Conservation (phyloP, 768 basidiomycete species). For the Antrodiella citrinella region DNA sequence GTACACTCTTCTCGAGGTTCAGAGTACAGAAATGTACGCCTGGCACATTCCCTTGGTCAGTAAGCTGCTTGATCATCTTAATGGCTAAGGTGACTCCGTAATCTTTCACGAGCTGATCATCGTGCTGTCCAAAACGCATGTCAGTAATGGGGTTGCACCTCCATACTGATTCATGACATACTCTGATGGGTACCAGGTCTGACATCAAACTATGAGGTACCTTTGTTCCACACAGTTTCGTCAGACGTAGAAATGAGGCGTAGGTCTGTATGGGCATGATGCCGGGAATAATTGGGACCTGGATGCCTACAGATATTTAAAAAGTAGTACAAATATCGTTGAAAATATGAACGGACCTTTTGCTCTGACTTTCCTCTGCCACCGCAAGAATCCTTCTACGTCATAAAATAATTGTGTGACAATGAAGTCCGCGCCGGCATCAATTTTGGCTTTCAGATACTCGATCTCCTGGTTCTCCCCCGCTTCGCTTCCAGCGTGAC, state of each 20-base stretch:
- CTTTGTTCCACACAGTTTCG: slow-evolving; percentile 76
- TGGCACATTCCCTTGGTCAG: slow-evolving; percentile 43
- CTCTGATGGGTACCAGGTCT: slow-evolving; percentile 69
- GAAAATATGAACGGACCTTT: slow-evolving; percentile 43
- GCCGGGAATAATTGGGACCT: slow-evolving; percentile 86
- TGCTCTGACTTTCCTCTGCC: slow-evolving; percentile 64
- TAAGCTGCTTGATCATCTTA: slow-evolving; percentile 62
- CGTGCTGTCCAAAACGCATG: slow-evolving; percentile 60
- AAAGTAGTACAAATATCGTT: background rate
- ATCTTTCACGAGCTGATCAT: slow-evolving; percentile 90
- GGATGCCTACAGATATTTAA: slow-evolving; percentile 56
- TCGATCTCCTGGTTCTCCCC: slow-evolving; percentile 58
- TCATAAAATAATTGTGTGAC: slow-evolving; percentile 98
- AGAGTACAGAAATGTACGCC: slow-evolving; percentile 95
- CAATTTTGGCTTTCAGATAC: slow-evolving; percentile 77
- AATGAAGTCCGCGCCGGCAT: slow-evolving; percentile 94
- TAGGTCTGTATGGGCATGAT: slow-evolving; percentile 99
- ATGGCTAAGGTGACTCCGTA: slow-evolving; percentile 87
- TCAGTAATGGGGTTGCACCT: too few relatives aligned
- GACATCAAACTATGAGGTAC: slow-evolving; percentile 63
- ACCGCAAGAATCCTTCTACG: slow-evolving; percentile 73
- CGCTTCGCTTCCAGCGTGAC: slow-evolving; percentile 56
- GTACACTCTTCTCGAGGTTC: slow-evolving; percentile 94
- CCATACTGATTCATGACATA: slow-evolving; percentile 30
- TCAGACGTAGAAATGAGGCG: slow-evolving; percentile 84